Evolutionary conservation across 495 filamentous ascomycete species (phyloP).

Genomic region (Penicillium silybi): DNA sequence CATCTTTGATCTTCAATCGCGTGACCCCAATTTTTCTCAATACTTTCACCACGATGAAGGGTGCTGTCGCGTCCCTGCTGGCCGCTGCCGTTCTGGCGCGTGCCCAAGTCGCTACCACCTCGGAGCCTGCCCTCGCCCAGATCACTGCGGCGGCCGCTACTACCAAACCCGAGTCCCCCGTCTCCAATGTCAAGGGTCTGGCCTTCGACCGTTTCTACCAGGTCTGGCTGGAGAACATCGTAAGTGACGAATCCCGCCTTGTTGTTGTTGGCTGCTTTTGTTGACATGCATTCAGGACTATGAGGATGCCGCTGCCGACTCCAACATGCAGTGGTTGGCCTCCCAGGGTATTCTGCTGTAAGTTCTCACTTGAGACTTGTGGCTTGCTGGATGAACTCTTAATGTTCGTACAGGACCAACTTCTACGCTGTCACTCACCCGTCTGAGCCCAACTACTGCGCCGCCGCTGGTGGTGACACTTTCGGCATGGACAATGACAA

Average conservation of each 20-base stretch:
- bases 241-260: constrained; percentile 27
- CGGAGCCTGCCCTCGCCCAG: constrained; percentile 25
- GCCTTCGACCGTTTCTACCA: constrained; percentile 63
- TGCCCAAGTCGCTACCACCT: constrained; percentile 23
- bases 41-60: constrained; percentile 24
- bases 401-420: constrained; percentile 38
- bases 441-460: constrained; percentile 68
- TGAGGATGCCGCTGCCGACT: constrained; percentile 43
- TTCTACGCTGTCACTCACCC: constrained; percentile 62
- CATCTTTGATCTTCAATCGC: not conserved
- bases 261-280: not conserved
- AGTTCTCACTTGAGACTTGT: not conserved
- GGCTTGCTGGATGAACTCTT: not conserved
- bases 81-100: constrained; percentile 17
- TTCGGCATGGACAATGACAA: constrained; percentile 68
- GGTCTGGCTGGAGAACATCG: constrained; percentile 73
- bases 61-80: constrained; percentile 15
- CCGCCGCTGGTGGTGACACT: constrained; percentile 58
- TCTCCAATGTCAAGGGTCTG: constrained; percentile 55
- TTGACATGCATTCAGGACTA: constrained; percentile 44
- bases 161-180: constrained; percentile 40
- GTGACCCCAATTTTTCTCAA: not conserved
- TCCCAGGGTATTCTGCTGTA: constrained; percentile 55
- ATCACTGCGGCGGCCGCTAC: constrained; percentile 30
- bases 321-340: constrained; percentile 53